Evolutionary conservation across 2,329 filamentous ascomycete genomes (phyloP).

Genomic region (Ascochyta viciae-villosae): DNA sequence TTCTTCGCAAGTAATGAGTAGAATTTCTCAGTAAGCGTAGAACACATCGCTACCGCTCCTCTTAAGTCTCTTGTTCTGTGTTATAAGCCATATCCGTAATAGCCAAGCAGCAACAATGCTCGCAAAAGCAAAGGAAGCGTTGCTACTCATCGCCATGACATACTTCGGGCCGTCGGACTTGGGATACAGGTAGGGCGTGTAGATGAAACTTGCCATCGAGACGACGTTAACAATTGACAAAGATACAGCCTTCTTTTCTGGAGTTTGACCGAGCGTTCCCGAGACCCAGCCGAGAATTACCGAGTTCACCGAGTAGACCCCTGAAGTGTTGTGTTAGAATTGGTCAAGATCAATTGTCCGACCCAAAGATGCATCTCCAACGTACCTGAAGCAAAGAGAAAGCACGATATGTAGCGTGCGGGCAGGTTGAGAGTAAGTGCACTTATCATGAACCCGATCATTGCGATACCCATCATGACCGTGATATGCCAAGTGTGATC

Average conservation of each 20-base stretch:
- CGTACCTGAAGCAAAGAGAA: slow-evolving; percentile 34
- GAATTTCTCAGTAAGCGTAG: slow-evolving; percentile 18
- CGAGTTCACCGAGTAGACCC: slow-evolving; percentile 34
- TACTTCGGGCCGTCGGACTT: slow-evolving; percentile 32
- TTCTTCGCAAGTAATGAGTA: too few species aligned
- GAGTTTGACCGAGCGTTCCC: slow-evolving; percentile 51
- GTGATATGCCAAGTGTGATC: slow-evolving; percentile 53
- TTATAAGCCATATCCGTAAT: slow-evolving; percentile 20
- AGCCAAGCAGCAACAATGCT: slow-evolving; percentile 25
- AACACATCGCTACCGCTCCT: slow-evolving; percentile 20
- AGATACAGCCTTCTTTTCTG: slow-evolving; percentile 54
- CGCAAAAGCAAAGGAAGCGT: slow-evolving; percentile 27
- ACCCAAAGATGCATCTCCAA: neutral
- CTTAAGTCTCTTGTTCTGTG: slow-evolving; percentile 19
- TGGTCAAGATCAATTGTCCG: too few species aligned
- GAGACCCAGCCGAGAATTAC: slow-evolving; percentile 53
- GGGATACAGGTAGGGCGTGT: slow-evolving; percentile 51
- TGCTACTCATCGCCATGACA: slow-evolving; percentile 30
- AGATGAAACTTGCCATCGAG: slow-evolving; percentile 51
- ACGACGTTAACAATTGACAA: slow-evolving; percentile 54
- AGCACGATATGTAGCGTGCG: slow-evolving; percentile 39
- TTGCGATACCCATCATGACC: slow-evolving; percentile 43
- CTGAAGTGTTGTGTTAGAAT: neutral
- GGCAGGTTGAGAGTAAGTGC: slow-evolving; percentile 48
- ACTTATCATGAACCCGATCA: slow-evolving; percentile 48